Conservation (phyloP, 495 filamentous ascomycete genomes). For the Monascus purpureus region DNA sequence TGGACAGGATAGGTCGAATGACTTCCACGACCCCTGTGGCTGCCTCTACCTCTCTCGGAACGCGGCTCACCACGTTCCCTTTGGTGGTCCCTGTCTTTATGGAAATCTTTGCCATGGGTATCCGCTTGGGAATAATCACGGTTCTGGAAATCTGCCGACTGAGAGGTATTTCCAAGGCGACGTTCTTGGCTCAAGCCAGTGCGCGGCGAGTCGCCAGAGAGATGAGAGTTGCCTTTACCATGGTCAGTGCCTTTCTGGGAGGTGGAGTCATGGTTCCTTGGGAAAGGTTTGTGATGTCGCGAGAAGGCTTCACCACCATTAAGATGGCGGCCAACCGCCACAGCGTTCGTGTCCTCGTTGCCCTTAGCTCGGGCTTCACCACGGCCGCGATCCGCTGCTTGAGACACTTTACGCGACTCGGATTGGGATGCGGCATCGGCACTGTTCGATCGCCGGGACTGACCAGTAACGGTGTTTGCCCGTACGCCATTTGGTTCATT, state of each 20-base stretch:
- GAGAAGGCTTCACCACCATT: constrained; percentile 17
- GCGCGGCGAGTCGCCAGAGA: constrained; percentile 22
- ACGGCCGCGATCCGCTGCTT: constrained; percentile 20
- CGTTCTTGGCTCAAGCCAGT: constrained; percentile 19
- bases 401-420: constrained; percentile 21
- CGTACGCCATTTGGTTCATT: constrained; percentile 23
- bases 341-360: constrained; percentile 17
- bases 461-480: constrained; percentile 29
- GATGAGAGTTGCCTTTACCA: constrained; percentile 13
- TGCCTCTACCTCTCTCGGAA: constrained; percentile 35
- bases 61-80: constrained; percentile 36
- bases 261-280: constrained; percentile 17
- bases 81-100: constrained; percentile 19
- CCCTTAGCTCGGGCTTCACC: constrained; percentile 13
- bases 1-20: constrained; percentile 23
- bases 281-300: constrained; percentile 22
- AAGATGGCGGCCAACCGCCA: constrained; percentile 9
- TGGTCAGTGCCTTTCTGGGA: constrained; percentile 16
- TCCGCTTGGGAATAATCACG: constrained; percentile 6
- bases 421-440: constrained; percentile 15
- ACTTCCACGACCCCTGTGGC: constrained; percentile 39
- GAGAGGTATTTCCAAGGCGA: constrained; percentile 25
- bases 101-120: constrained; percentile 12
- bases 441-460: constrained; percentile 24
- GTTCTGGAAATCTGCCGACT: constrained; percentile 24